Percentiles rank a stretch among this genome's conserved stretches.
Evolutionary conservation across 192 early-diverging fungal genomes (phyloP).

Genomic region (Coemansia sp.): DNA sequence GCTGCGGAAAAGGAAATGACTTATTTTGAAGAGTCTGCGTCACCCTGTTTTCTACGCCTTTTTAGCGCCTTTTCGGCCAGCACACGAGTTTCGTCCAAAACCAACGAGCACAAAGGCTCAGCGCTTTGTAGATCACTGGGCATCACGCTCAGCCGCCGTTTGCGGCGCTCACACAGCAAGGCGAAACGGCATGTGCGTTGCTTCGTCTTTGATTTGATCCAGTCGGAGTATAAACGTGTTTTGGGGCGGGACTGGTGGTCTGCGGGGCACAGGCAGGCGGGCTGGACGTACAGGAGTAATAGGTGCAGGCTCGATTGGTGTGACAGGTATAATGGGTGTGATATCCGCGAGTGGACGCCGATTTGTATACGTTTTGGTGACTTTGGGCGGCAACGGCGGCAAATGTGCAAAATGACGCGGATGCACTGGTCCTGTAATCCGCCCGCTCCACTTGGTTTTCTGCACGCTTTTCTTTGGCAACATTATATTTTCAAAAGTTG

Average conservation of each 20-base stretch:
- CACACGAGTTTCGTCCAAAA: not conserved
- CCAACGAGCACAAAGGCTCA: not conserved
- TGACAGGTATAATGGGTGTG: not conserved
- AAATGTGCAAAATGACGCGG: conserved; percentile 17
- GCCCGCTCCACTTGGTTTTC: not conserved
- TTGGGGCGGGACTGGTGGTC: not conserved
- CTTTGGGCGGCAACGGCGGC: conserved; percentile 39
- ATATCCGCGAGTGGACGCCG: conserved; percentile 9
- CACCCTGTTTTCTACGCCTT: not conserved
- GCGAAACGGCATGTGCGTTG: not conserved
- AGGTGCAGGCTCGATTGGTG: not conserved
- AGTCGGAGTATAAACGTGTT: not conserved
- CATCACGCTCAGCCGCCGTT: not conserved
- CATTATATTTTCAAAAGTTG: not conserved
- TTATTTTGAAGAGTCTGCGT: not conserved
- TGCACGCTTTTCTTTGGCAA: not conserved
- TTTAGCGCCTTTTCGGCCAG: not conserved
- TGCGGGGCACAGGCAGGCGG: not conserved
- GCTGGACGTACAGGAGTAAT: not conserved
- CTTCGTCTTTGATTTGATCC: conserved; percentile 1
- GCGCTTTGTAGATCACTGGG: not conserved
- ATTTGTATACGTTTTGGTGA: conserved; percentile 18
- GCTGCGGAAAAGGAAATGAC: conserved; percentile 2
- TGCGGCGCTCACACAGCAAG: not conserved
- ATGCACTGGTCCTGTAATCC: conserved; percentile 20